These are phyloP conservation scores for Coniella vitis DNA, from an alignment of 2,329 filamentous ascomycete species.

Conservation along the genomic window DNA sequence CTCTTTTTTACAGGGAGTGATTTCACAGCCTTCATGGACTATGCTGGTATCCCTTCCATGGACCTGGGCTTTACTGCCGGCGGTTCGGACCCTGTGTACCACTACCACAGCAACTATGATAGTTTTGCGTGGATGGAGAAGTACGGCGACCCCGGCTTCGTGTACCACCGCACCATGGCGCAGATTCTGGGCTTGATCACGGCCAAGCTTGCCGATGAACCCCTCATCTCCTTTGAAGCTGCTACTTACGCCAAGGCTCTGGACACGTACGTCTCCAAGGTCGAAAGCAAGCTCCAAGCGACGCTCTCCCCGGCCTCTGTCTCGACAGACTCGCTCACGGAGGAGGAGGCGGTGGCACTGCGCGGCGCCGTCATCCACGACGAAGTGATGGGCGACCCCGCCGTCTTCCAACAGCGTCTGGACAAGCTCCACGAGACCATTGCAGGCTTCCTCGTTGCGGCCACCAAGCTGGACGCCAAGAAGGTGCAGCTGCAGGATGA, in stretches of 20 bases:
- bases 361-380: conserved; percentile 15
- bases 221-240: conserved; percentile 58
- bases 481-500: conserved; percentile 31
- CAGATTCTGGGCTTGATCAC: conserved; percentile 58
- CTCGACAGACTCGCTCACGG: conserved; percentile 18
- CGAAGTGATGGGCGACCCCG: conserved; percentile 27
- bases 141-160: conserved; percentile 61
- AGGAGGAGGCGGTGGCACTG: conserved; percentile 12
- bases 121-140: conserved; percentile 77
- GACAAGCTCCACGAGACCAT: conserved; percentile 28
- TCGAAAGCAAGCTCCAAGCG: conserved; percentile 41
- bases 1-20: conserved; percentile 40
- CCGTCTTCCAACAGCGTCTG: conserved; percentile 34
- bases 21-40: conserved; percentile 62
- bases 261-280: conserved; percentile 41
- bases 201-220: conserved; percentile 53
- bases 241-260: conserved; percentile 57
- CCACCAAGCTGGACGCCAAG: conserved; percentile 32
- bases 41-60: conserved; percentile 37
- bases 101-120: conserved; percentile 82
- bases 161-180: conserved; percentile 60
- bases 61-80: conserved; percentile 48
- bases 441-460: conserved; percentile 5
- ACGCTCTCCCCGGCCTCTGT: conserved; percentile 1
- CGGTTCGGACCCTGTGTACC: conserved; percentile 51